Conservation (phyloP, 164 flowering plant species). For the Liquidambar formosana region DNA sequence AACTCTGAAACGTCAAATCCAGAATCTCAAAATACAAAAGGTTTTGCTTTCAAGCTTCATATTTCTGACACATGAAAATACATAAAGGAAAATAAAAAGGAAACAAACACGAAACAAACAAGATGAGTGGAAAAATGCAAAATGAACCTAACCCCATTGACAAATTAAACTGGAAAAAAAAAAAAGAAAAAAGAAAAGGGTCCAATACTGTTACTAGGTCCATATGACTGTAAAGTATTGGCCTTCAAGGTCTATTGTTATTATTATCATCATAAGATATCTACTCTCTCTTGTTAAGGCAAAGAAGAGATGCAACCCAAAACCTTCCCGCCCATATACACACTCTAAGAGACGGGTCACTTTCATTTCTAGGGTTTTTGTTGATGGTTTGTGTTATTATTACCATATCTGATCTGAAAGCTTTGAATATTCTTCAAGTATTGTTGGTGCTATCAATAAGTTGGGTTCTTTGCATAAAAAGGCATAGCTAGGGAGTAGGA, state of each 20-base stretch:
- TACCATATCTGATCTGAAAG: too few species aligned
- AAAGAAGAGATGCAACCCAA: background rate
- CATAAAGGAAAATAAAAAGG: background rate
- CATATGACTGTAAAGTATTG: slow-evolving; percentile 6
- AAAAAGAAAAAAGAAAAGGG: too few species aligned
- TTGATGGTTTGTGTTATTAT: too few species aligned
- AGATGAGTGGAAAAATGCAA: slow-evolving; percentile 1
- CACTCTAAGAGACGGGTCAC: background rate
- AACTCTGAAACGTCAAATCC: slow-evolving; percentile 31
- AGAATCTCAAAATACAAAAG: slow-evolving; percentile 24
- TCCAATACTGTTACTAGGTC: slow-evolving; percentile 14
- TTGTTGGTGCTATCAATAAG: too few species aligned
- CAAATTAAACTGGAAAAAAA: slow-evolving; percentile 5
- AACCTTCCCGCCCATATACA: background rate
- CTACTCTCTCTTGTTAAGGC: too few species aligned
- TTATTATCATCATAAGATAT: background rate
- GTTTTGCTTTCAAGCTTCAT: background rate
- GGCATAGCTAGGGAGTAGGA: too few species aligned
- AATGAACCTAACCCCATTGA: background rate
- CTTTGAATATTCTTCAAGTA: too few species aligned
- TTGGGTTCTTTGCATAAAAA: too few species aligned
- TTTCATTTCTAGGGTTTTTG: slow-evolving; percentile 18
- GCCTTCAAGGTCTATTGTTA: background rate
- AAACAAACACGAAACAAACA: slow-evolving; percentile 6
- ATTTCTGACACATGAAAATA: slow-evolving; percentile 12